phyloP scores from a whole-genome alignment of 2,329 filamentous ascomycete genomes.

The Didymosphaeria variabile region DNA sequence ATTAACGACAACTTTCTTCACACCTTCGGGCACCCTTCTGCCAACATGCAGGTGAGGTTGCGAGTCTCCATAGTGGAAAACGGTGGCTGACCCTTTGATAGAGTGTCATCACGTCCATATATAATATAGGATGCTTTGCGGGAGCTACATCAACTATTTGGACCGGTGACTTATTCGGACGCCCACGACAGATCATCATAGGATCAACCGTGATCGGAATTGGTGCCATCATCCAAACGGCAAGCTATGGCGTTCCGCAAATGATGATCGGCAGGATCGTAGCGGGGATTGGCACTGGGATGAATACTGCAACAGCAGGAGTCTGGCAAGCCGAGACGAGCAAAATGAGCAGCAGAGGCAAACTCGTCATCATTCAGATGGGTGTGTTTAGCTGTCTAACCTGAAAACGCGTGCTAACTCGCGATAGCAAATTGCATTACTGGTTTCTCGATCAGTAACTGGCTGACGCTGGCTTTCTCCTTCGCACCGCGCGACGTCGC shows the following conservation, averaged over 20 bases:
- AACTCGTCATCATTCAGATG: constrained; percentile 58
- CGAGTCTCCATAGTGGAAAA: neutral
- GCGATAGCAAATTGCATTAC: constrained; percentile 51
- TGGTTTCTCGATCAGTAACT: constrained; percentile 56
- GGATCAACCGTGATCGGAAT: constrained; percentile 57
- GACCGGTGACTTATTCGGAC: constrained; percentile 67
- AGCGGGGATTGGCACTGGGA: constrained; percentile 56
- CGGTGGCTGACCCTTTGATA: constrained; percentile 20
- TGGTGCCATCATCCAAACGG: constrained; percentile 50
- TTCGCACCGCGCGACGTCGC: constrained; percentile 49
- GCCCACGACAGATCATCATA: constrained; percentile 66
- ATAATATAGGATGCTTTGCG: constrained; percentile 56
- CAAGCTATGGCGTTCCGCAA: constrained; percentile 46
- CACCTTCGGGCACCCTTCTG: constrained; percentile 39
- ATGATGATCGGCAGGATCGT: constrained; percentile 54
- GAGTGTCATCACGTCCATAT: constrained; percentile 54
- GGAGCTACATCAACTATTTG: constrained; percentile 54
- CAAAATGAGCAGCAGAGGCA: constrained; percentile 57
- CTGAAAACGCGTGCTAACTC: constrained; percentile 12
- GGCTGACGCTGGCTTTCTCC: constrained; percentile 55
- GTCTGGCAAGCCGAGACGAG: constrained; percentile 59
- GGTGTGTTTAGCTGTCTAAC: constrained; percentile 25
- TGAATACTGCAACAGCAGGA: constrained; percentile 61
- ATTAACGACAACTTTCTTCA: constrained; percentile 43
- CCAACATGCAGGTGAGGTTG: constrained; percentile 33